These are phyloP conservation scores for Coemansia asiatica DNA, from an alignment of 192 early-diverging fungal species.

Conservation along the genomic window DNA sequence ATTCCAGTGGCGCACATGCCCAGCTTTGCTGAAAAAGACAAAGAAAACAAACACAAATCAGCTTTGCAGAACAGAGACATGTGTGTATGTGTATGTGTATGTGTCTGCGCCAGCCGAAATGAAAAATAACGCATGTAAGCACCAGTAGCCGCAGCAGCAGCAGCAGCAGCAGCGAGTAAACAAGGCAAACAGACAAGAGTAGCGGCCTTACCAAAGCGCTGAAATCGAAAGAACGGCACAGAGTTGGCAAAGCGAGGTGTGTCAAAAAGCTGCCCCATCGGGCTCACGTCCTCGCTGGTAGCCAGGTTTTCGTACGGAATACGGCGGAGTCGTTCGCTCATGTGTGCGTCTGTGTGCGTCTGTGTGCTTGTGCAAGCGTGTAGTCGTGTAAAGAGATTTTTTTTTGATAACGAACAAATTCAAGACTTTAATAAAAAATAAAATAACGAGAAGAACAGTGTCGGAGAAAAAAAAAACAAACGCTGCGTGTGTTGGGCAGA, in stretches of 20 bases:
- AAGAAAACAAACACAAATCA: background rate
- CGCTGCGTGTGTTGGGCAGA: background rate
- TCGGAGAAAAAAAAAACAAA: background rate
- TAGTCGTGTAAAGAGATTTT: background rate
- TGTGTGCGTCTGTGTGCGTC: constrained; percentile 3
- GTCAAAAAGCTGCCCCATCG: constrained; percentile 49
- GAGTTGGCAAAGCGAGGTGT: constrained; percentile 55
- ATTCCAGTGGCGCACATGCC: background rate
- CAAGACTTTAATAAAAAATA: background rate
- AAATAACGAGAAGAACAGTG: background rate
- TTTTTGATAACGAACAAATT: background rate
- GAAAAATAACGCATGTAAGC: background rate
- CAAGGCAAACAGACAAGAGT: background rate
- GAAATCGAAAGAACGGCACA: constrained; percentile 50
- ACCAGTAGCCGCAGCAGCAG: background rate
- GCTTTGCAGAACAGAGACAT: background rate
- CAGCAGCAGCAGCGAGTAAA: background rate
- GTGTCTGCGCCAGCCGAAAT: background rate
- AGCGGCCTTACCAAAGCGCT: constrained; percentile 44
- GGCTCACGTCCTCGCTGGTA: constrained; percentile 42
- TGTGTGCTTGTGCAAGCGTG: background rate
- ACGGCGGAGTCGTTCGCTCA: constrained; percentile 51
- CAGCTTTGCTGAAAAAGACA: background rate
- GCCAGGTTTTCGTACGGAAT: constrained; percentile 48
- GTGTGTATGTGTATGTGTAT: no score